Evolutionary conservation across 441 rosid genomes (phyloP).

Genomic region (Gossypium lobatum): DNA sequence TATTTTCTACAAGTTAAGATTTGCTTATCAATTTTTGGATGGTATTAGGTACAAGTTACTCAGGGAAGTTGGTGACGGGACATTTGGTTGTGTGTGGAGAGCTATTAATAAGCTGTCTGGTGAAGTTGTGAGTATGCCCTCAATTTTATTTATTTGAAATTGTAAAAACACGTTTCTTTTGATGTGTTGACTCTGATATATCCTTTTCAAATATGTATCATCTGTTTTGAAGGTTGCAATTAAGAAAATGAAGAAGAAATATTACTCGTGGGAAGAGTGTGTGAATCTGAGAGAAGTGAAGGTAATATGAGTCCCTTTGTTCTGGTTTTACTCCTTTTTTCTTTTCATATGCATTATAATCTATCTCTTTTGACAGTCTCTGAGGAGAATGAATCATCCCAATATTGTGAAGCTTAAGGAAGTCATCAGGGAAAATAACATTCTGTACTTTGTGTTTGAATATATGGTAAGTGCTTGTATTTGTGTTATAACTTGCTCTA

Average conservation of each 20-base stretch:
- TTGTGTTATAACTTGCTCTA: background rate
- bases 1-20: background rate
- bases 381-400: slow-evolving; percentile 86
- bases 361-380: slow-evolving; percentile 43
- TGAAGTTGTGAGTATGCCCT: slow-evolving; percentile 71
- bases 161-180: background rate
- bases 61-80: slow-evolving; percentile 95
- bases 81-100: slow-evolving; percentile 96
- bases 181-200: background rate
- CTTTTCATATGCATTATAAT: slow-evolving; percentile 9
- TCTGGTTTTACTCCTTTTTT: background rate
- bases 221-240: slow-evolving; percentile 66
- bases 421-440: slow-evolving; percentile 83
- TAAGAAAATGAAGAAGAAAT: slow-evolving; percentile 95
- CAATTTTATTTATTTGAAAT: background rate
- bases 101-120: slow-evolving; percentile 75
- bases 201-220: background rate
- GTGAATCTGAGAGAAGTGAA: slow-evolving; percentile 89
- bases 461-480: slow-evolving; percentile 50
- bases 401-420: slow-evolving; percentile 91
- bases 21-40: slow-evolving; percentile 6
- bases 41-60: slow-evolving; percentile 66
- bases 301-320: slow-evolving; percentile 33
- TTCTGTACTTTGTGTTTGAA: slow-evolving; percentile 81
- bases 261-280: slow-evolving; percentile 95